Evolutionary conservation across 2,329 filamentous ascomycete genomes (phyloP), one percentile per base, ranked within the genome.

Genomic region (Xylaria sp.): DNA sequence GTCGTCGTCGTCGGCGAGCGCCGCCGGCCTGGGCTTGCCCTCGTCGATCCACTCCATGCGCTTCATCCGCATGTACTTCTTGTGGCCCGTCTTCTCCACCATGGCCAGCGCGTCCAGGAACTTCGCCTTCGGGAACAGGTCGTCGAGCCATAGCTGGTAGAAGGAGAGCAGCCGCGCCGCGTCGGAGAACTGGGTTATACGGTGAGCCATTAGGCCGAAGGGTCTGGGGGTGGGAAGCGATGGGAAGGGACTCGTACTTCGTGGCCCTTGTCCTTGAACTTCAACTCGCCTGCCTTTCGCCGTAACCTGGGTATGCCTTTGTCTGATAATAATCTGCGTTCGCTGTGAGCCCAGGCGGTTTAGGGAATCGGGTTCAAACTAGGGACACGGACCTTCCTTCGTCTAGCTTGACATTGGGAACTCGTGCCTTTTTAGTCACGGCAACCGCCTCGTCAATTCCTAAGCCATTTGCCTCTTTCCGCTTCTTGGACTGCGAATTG

Each of bases 121-220:
- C 67, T 92, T 93, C 4, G 93, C 94, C 67, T 95, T 92, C 11
- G 94, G 94, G 67, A 92, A 99, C 11, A 99, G 79, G 67, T 97
- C 92, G 72, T 99, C 93, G 1, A 99, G 88, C 94, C 94, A 99
- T 51, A 96, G 74, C 70, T 97, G 94, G 69, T 97, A 99, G 69
- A 95, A 90, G 20, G 90, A 91, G 44, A 99, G 80, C 20, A 99
- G 81, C 16, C 87, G 85, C 0, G 87, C 83, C 9, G 92, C 85
- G 69, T 99, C 94, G 17, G 89, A 87, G 72, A 94, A 97, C 87
- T 93, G 49, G 1, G 29, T 7, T 0, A 7, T n/a, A 8, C 5
- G 11, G 29, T 61, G 18, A 65, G 56, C 13, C 4, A 46, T 18
- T 22, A 20, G 7, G 7, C 40, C 13, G 11, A 13, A 41, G 6